phyloP scores from a whole-genome alignment of 176 grass and related monocot genomes.

The Zizania latifolia region DNA sequence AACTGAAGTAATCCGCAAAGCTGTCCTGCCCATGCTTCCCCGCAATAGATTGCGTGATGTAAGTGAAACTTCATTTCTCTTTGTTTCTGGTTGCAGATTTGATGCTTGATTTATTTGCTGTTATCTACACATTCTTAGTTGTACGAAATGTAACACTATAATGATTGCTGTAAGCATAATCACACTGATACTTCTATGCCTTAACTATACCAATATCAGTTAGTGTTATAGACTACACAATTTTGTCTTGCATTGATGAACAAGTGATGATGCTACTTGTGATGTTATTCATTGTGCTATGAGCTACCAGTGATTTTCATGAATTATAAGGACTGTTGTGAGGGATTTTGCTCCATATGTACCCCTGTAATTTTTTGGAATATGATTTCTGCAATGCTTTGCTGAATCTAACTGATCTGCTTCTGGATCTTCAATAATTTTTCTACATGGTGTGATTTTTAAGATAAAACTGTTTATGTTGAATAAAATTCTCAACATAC shows the following conservation, averaged over 20 bases:
- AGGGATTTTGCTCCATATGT: neutral
- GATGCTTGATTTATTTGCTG: too few species aligned
- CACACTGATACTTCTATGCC: neutral
- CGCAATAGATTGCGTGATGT: conserved; percentile 81
- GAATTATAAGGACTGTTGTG: neutral
- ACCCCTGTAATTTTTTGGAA: neutral
- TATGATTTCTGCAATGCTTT: neutral
- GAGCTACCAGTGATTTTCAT: neutral
- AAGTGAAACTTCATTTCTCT: too few species aligned
- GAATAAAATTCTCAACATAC: neutral
- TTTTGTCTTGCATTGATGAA: too few species aligned
- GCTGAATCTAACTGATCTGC: neutral
- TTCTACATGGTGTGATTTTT: neutral
- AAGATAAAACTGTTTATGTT: neutral
- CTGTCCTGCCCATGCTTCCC: conserved; percentile 89
- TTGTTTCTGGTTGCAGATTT: too few species aligned
- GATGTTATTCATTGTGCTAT: neutral
- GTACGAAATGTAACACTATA: neutral
- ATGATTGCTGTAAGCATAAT: conserved; percentile 1
- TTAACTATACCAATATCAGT: neutral
- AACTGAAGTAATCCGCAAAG: conserved; percentile 93
- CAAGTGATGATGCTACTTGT: neutral
- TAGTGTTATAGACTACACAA: too few species aligned
- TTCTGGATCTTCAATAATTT: neutral
- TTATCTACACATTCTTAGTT: too few species aligned